Percentiles rank a stretch among this genome's conserved stretches.
These are phyloP conservation scores for Ophiocordyceps camponoti-saundersi DNA, from an alignment of 2,329 filamentous ascomycete genomes.

Conservation along the genomic window DNA sequence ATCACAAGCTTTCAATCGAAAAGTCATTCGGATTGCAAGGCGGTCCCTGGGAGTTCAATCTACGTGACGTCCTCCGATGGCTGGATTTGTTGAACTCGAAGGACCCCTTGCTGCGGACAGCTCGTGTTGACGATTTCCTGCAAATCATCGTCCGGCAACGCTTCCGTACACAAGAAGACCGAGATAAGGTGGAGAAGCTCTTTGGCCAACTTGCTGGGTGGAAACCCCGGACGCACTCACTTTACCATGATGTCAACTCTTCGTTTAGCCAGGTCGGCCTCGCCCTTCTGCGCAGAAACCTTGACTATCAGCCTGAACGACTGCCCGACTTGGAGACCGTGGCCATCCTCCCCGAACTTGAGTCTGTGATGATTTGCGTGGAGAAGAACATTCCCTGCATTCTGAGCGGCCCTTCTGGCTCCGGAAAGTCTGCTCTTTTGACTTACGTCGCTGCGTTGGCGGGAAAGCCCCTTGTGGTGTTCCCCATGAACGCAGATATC, in stretches of 20 bases:
- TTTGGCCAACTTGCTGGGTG: constrained; percentile 48
- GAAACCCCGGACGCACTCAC: constrained; percentile 37
- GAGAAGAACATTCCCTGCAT: constrained; percentile 81
- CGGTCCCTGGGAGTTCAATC: constrained; percentile 89
- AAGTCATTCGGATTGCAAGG: constrained; percentile 43
- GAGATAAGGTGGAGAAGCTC: constrained; percentile 43
- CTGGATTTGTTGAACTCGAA: constrained; percentile 41
- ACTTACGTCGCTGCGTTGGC: constrained; percentile 63
- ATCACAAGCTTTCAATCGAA: constrained; percentile 47
- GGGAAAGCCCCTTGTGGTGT: constrained; percentile 61
- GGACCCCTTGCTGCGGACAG: constrained; percentile 42
- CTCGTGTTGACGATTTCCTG: constrained; percentile 54
- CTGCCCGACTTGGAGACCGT: constrained; percentile 33
- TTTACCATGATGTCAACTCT: constrained; percentile 53
- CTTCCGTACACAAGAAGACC: constrained; percentile 60
- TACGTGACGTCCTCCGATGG: constrained; percentile 84
- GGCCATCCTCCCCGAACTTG: constrained; percentile 52
- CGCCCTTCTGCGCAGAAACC: constrained; percentile 48
- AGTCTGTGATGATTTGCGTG: constrained; percentile 76
- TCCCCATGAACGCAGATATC: constrained; percentile 85
- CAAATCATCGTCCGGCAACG: constrained; percentile 73
- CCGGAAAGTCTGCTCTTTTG: constrained; percentile 71
- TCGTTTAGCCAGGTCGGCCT: constrained; percentile 63
- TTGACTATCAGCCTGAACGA: constrained; percentile 29
- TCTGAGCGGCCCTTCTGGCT: constrained; percentile 68